Conservation (phyloP, 768 basidiomycete species). For the Fomitopsis serialis region DNA sequence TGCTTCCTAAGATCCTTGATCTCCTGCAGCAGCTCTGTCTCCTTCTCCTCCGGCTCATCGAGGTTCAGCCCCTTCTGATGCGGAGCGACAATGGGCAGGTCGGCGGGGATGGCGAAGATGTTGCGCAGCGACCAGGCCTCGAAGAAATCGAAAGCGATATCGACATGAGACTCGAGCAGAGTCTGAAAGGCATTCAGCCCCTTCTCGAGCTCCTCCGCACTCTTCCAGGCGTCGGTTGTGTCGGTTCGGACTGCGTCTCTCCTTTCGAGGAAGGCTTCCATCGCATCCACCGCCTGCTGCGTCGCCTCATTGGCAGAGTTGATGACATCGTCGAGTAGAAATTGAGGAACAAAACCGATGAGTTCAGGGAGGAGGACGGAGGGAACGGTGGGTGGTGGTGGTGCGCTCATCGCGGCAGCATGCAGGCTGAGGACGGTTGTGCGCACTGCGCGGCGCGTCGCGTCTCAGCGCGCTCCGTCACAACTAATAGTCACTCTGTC, state of each 20-base stretch:
- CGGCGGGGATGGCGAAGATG: conserved; percentile 72
- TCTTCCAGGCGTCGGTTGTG: conserved; percentile 43
- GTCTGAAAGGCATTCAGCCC: conserved; percentile 86
- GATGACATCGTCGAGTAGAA: conserved; percentile 81
- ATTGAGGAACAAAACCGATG: conserved; percentile 79
- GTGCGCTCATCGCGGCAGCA: conserved; percentile 13
- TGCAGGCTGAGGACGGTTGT: too few species aligned
- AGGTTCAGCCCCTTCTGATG: conserved; percentile 75
- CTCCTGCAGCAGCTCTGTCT: conserved; percentile 51
- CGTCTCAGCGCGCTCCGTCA: too few species aligned
- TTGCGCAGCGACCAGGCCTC: conserved; percentile 88
- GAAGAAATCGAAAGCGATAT: conserved; percentile 88
- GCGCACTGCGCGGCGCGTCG: too few species aligned
- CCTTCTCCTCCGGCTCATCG: conserved; percentile 43
- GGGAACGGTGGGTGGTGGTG: conserved; percentile 23
- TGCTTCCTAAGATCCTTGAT: conserved; percentile 61
- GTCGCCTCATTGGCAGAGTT: conserved; percentile 79
- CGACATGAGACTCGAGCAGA: conserved; percentile 80
- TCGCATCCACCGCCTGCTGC: conserved; percentile 69
- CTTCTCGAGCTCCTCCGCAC: conserved; percentile 67
- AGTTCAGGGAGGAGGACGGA: conserved; percentile 64
- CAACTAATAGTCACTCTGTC: too few species aligned
- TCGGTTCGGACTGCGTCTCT: conserved; percentile 67
- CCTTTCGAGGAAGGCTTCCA: conserved; percentile 70
- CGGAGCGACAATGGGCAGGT: conserved; percentile 65